Evolutionary conservation across 2,329 filamentous ascomycete genomes (phyloP).

Genomic region (Claviceps humidiphila): DNA sequence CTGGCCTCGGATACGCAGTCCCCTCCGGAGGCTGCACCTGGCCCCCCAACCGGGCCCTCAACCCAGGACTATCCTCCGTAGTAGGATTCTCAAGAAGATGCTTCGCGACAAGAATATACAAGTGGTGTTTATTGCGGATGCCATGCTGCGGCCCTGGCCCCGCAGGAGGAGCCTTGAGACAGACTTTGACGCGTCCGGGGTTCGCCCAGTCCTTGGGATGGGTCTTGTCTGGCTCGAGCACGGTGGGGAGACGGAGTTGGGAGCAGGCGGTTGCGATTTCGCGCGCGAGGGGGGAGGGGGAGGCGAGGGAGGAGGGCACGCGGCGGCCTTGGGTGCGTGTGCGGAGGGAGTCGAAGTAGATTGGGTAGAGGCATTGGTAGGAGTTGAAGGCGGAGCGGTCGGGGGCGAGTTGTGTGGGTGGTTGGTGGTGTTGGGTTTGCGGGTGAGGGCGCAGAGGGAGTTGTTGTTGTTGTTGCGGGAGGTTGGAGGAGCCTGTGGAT

Average conservation of each 20-base stretch:
- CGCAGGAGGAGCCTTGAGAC: constrained; percentile 36
- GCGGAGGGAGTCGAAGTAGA: constrained; percentile 80
- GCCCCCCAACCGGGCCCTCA: constrained; percentile 61
- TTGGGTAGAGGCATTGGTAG: constrained; percentile 83
- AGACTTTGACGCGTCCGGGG: constrained; percentile 74
- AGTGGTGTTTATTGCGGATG: constrained; percentile 70
- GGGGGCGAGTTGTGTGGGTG: constrained; percentile 20
- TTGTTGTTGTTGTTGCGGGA: constrained; percentile 10
- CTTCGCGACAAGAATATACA: constrained; percentile 67
- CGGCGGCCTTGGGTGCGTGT: constrained; percentile 69
- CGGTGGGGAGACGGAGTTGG: constrained; percentile 53
- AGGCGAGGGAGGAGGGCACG: constrained; percentile 58
- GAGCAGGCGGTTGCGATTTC: constrained; percentile 82
- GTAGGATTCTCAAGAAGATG: constrained; percentile 71
- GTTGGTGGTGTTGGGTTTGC: constrained; percentile 13
- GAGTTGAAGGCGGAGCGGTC: constrained; percentile 50
- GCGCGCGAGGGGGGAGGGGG: constrained; percentile 73
- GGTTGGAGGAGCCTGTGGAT: not conserved
- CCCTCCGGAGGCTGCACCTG: constrained; percentile 48
- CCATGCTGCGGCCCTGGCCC: not conserved
- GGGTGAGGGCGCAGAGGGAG: not conserved
- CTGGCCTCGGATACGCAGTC: constrained; percentile 57
- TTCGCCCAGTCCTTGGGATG: constrained; percentile 98
- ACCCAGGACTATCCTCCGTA: constrained; percentile 50
- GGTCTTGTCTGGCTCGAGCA: constrained; percentile 81